Conservation (phyloP, 1,284 basidiomycete species). For the Omphalotus olearius region DNA sequence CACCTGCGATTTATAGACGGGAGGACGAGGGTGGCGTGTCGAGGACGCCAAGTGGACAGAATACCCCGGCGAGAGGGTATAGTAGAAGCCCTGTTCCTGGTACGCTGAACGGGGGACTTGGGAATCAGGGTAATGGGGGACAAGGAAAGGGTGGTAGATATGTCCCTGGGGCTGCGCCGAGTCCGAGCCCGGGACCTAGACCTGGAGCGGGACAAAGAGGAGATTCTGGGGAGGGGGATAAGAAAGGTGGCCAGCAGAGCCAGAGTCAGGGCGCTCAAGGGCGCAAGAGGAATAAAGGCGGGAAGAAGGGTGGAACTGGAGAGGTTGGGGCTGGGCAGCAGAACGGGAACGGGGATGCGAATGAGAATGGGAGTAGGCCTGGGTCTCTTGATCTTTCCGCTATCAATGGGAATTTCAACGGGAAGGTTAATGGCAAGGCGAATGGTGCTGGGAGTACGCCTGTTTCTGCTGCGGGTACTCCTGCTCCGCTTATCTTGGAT, state of each 20-base stretch:
- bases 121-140: slow-evolving; percentile 13
- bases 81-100: slow-evolving; percentile 53
- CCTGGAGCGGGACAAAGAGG: slow-evolving; percentile 45
- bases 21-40: slow-evolving; percentile 80
- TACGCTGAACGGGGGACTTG: slow-evolving; percentile 29
- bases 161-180: slow-evolving; percentile 59
- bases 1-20: slow-evolving; percentile 82
- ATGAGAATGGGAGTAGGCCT: slow-evolving; percentile 17
- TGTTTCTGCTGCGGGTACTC: slow-evolving; percentile 15
- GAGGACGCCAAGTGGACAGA: slow-evolving; percentile 46
- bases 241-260: slow-evolving; percentile 17
- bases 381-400: slow-evolving; percentile 1
- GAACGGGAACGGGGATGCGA: slow-evolving; percentile 15
- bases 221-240: slow-evolving; percentile 40
- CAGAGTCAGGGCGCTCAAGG: slow-evolving; percentile 16
- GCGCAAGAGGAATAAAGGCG: slow-evolving; percentile 15
- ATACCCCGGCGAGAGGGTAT: slow-evolving; percentile 58
- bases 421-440: slow-evolving; percentile 9
- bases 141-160: slow-evolving; percentile 29
- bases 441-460: slow-evolving; percentile 17
- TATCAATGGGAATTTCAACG: background rate
- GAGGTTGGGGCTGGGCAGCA: slow-evolving; percentile 21
- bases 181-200: slow-evolving; percentile 36
- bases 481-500: slow-evolving; percentile 11
- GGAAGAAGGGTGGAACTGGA: slow-evolving; percentile 20